Evolutionary conservation across 306 rosid species (phyloP).

Genomic region (Cucurbita argyrosperma): DNA sequence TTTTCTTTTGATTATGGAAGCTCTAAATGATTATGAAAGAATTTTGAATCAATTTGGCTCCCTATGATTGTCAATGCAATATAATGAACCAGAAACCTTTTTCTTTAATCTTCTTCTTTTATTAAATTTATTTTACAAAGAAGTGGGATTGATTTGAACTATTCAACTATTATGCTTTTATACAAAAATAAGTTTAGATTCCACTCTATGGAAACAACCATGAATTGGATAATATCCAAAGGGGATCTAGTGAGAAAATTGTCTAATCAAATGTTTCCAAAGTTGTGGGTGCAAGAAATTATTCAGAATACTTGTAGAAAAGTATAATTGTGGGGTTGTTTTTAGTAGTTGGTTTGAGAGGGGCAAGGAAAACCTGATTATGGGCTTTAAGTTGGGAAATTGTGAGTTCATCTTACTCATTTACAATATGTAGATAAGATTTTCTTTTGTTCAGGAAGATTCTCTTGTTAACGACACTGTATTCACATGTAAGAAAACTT

Average conservation of each 20-base stretch:
- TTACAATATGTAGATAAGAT: not conserved
- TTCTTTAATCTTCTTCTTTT: not conserved
- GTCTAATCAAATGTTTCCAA: not conserved
- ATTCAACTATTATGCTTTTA: not conserved
- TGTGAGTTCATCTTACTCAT: not conserved
- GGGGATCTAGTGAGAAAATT: not conserved
- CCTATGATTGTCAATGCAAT: not conserved
- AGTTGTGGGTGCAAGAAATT: not conserved
- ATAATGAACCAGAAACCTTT: not conserved
- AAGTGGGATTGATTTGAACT: not conserved
- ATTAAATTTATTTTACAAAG: not conserved
- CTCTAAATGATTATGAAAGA: not conserved
- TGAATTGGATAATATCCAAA: not conserved
- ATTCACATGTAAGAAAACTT: not conserved
- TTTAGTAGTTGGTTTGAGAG: not conserved
- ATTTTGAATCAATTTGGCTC: not conserved
- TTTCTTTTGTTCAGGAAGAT: not conserved
- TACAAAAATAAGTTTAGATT: not conserved
- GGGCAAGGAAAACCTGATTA: not conserved
- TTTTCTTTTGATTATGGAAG: not conserved
- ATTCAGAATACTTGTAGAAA: not conserved
- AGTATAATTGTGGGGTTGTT: not conserved
- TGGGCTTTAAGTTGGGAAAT: not conserved
- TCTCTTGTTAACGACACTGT: not conserved
- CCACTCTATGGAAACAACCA: not conserved